Percentiles rank a stretch among this genome's conserved stretches.
Conservation (phyloP, 345 rosid genomes). For the Brassica rapa region DNA sequence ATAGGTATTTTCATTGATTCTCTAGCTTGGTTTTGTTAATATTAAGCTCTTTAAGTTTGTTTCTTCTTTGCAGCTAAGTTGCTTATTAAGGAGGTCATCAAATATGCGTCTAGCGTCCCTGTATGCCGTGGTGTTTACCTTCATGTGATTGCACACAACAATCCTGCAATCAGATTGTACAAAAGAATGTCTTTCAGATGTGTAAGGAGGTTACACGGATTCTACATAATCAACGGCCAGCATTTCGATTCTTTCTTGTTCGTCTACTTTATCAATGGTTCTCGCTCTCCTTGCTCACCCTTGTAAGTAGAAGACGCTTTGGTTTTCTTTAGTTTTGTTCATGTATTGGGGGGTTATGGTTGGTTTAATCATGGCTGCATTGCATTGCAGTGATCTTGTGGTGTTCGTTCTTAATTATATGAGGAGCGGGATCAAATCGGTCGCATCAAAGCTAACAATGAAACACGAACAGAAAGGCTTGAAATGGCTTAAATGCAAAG, state of each 20-base stretch:
- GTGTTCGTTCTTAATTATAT: slow-evolving; percentile 50
- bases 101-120: slow-evolving; percentile 66
- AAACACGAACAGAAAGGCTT: slow-evolving; percentile 52
- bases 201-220: slow-evolving; percentile 68
- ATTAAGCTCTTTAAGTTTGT: slow-evolving; percentile 3
- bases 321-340: too few species aligned
- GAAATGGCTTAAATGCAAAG: slow-evolving; percentile 69
- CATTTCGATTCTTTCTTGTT: slow-evolving; percentile 85
- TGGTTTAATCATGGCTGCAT: slow-evolving; percentile 15
- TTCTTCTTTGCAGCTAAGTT: slow-evolving; percentile 56
- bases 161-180: slow-evolving; percentile 81
- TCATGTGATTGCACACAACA: slow-evolving; percentile 93
- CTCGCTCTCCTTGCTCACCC: slow-evolving; percentile 86
- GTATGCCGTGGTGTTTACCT: slow-evolving; percentile 81
- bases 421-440: slow-evolving; percentile 56
- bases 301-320: slow-evolving; percentile 54
- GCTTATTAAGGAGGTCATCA: slow-evolving; percentile 74
- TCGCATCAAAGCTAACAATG: slow-evolving; percentile 56
- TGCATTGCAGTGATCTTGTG: slow-evolving; percentile 63
- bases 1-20: slow-evolving; percentile 54
- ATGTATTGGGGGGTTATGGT: not conserved
- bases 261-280: slow-evolving; percentile 77
- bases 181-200: slow-evolving; percentile 86
- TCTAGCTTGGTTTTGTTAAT: slow-evolving; percentile 27
- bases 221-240: slow-evolving; percentile 75